These are phyloP conservation scores for Diaporthe eres DNA, from an alignment of 2,329 filamentous ascomycete genomes.

Conservation along the genomic window DNA sequence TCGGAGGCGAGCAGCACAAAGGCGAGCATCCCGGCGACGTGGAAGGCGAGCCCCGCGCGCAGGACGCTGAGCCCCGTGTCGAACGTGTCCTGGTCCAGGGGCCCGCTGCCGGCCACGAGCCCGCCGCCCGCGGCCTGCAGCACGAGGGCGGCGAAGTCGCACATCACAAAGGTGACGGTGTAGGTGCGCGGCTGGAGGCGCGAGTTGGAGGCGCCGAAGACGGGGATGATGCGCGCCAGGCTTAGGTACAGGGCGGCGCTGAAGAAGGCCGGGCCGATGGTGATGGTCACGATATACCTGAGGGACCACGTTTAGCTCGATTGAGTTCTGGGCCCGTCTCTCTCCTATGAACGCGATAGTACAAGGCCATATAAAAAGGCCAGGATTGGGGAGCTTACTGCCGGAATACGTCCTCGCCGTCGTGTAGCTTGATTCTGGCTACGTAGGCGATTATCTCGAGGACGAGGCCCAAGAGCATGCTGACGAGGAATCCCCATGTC, in stretches of 20 bases:
- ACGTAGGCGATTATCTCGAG: constrained; percentile 64
- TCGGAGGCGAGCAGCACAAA: constrained; percentile 47
- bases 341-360: too few relatives aligned
- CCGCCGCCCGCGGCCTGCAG: constrained; percentile 61
- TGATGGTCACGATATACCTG: not conserved
- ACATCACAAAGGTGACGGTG: constrained; percentile 52
- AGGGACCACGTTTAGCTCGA: not conserved
- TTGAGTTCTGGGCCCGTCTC: too few relatives aligned
- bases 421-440: constrained; percentile 58
- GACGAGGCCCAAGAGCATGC: constrained; percentile 59
- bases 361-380: too few relatives aligned
- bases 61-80: constrained; percentile 49
- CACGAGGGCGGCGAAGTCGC: constrained; percentile 60
- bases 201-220: constrained; percentile 41
- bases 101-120: constrained; percentile 48
- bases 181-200: constrained; percentile 43
- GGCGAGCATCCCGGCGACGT: constrained; percentile 56
- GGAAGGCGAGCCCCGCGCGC: constrained; percentile 61
- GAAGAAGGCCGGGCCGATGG: not conserved
- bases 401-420: constrained; percentile 57
- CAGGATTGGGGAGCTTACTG: not conserved
- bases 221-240: constrained; percentile 64
- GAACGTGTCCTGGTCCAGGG: constrained; percentile 49
- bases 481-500: constrained; percentile 41
- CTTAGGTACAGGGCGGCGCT: constrained; percentile 58